A percentile compares a stretch with the other conserved stretches of the same genome.
Conservation (phyloP, 164 flowering plant genomes). For the Hamamelis virginiana region DNA sequence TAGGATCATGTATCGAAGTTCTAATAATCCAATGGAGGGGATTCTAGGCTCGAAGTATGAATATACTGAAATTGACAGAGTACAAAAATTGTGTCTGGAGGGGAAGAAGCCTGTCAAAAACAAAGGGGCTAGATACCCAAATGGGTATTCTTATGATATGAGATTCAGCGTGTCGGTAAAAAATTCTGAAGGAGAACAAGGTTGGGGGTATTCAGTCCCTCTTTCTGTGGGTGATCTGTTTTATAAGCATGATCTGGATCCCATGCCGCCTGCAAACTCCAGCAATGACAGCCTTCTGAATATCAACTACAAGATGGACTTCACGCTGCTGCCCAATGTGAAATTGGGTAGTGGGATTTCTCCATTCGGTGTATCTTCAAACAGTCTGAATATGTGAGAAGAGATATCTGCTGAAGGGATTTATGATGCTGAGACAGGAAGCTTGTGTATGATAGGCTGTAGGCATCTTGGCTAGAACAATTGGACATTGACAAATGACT, state of each 20-base stretch:
- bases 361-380: constrained; percentile 13
- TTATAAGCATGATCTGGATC: constrained; percentile 5
- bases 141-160: constrained; percentile 43
- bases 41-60: constrained; percentile 40
- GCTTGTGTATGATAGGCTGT: constrained; percentile 74
- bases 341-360: constrained; percentile 5
- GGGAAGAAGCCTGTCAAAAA: constrained; percentile 15
- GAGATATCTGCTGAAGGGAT: constrained; percentile 68
- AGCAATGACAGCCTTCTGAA: constrained; percentile 29
- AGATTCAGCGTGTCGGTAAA: constrained; percentile 38
- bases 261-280: not conserved
- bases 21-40: not conserved
- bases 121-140: constrained; percentile 36
- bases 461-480: constrained; percentile 19
- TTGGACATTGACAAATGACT: constrained; percentile 10
- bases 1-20: constrained; percentile 24
- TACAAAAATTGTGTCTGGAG: constrained; percentile 32
- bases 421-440: constrained; percentile 55
- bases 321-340: constrained; percentile 6
- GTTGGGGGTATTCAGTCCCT: constrained; percentile 40
- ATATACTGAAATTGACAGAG: constrained; percentile 39
- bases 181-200: constrained; percentile 11
- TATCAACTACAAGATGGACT: constrained; percentile 50
- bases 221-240: constrained; percentile 34
- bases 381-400: not conserved